Base-by-base conservation (phyloP, 306 rosid genomes). In the Glycine latifolia region DNA sequence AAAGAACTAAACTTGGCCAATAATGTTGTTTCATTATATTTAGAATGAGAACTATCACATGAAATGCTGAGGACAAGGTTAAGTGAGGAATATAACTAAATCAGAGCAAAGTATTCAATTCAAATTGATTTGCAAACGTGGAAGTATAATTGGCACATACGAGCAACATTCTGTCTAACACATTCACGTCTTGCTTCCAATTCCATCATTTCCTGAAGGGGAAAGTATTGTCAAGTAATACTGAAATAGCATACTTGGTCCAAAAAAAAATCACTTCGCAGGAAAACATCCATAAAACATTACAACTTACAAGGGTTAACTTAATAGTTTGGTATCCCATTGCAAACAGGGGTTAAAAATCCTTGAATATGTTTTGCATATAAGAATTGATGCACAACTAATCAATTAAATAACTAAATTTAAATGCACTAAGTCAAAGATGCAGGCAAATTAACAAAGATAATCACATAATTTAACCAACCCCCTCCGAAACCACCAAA, bases 111-210 rank as follows among this genome's bases (percentile, higher is more conserved):
- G 39, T 37, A 83, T 79, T 72, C 20, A 76, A 83, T 83, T 72
- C 47, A 76, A 59, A 55, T 7, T 76, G 26, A 73, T 72, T 31
- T 55, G 13, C 67, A 66, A 76, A 53, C 52, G 69, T 15, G 35
- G 44, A 63, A 83, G 67, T 26, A 48, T 63, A 78, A 71, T 73
- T 31, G 77, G 72, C 54, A 85, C 99, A 73, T 95, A 95, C 99
- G 78, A 76, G 93, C 93, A 87, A 95, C 98, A 87, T 95, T 91
- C 72, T 90, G 91, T 70, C 86, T 87, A 52, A 95, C 89, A 17
- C 66, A 92, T 83, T 95, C 96, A 67, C 98, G 99, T 87, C 92
- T 91, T 79, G 93, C 90, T 85, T 91, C 97, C 88, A 95, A 61
- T 49, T 91, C 94, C 73, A 80, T 76, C 84, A 91, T 87, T 86